Base-by-base conservation (phyloP, 169 alveolate species). In the Cryptosporidium baileyi region DNA sequence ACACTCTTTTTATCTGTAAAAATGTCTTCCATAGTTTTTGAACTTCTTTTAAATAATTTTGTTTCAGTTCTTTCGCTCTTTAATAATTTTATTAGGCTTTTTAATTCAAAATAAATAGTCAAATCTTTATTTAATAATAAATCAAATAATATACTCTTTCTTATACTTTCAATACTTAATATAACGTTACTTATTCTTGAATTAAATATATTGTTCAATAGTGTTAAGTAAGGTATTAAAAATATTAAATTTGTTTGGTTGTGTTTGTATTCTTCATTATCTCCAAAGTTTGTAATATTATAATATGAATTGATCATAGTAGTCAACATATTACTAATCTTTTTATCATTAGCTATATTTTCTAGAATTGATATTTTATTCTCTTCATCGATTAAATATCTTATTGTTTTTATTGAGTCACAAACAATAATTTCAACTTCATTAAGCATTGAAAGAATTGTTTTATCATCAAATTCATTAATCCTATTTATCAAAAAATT, bases 141-240 rank as follows among this genome's bases (percentile, higher is more conserved):
- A 24, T 45, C 32, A 6, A n/a, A 5, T 8, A 65, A 28, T 13
- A 65, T n/a, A 17, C 28, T 38, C 49, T 36, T 51, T 47, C 52
- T 51, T 0, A 49, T 15, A 30, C 28, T 34, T 47, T 32, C 51
- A 22, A 44, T 28, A 17, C 32, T 32, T 19, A 51, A 28, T n/a
- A 65, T 38, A 5, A 65, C 26, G 9, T 41, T 26, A 3, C 63
- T 62, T 26, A 65, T 47, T 22, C 30, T 51, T 9, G 81, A 65
- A 36, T 9, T 3, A 3, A 65, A 15, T 13, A 65, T 9, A 6
- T 38, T 22, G 43, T 34, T 65, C 8, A 65, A 19, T 4, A 65
- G 24, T 2, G 81, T 28, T n/a, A 65, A 28, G 34, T 65, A 65
- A n/a, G 81, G 81, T 65, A 65, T 2, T 30, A 61, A 19, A n/a